Conservation (phyloP, 495 filamentous ascomycete species). For the Pyrenopolyporus hunteri region DNA sequence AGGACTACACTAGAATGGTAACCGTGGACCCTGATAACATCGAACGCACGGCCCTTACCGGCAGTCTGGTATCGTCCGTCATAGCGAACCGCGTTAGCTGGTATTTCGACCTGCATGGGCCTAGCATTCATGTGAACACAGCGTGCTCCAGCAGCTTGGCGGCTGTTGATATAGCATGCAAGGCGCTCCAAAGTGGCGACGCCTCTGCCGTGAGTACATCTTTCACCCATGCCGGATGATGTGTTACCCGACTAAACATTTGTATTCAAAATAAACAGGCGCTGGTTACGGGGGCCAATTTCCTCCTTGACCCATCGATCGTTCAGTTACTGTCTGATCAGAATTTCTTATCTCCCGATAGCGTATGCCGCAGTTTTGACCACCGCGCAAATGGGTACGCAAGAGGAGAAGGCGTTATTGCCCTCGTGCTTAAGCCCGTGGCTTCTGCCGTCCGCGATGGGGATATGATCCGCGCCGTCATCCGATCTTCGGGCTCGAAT, state of each 20-base stretch:
- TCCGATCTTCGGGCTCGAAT: constrained; percentile 60
- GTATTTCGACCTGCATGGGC: constrained; percentile 27
- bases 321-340: constrained; percentile 34
- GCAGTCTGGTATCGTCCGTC: background rate
- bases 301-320: constrained; percentile 40
- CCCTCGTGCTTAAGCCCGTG: constrained; percentile 60
- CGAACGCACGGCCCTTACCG: background rate
- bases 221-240: background rate
- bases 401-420: constrained; percentile 62
- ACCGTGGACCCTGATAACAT: constrained; percentile 27
- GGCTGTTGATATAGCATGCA: constrained; percentile 71
- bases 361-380: constrained; percentile 62
- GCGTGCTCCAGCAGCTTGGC: constrained; percentile 73
- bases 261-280: constrained; percentile 6
- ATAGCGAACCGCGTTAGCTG: constrained; percentile 17
- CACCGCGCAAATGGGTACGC: constrained; percentile 64
- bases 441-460: constrained; percentile 51
- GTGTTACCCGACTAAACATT: background rate
- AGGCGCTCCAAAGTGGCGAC: constrained; percentile 65
- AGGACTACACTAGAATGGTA: constrained; percentile 30
- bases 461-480: constrained; percentile 62
- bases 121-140: constrained; percentile 34
- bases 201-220: background rate
- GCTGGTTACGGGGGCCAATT: constrained; percentile 11
- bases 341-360: constrained; percentile 45